These are phyloP conservation scores for Acarospora socialis DNA, from an alignment of 2,329 filamentous ascomycete species.

Conservation along the genomic window DNA sequence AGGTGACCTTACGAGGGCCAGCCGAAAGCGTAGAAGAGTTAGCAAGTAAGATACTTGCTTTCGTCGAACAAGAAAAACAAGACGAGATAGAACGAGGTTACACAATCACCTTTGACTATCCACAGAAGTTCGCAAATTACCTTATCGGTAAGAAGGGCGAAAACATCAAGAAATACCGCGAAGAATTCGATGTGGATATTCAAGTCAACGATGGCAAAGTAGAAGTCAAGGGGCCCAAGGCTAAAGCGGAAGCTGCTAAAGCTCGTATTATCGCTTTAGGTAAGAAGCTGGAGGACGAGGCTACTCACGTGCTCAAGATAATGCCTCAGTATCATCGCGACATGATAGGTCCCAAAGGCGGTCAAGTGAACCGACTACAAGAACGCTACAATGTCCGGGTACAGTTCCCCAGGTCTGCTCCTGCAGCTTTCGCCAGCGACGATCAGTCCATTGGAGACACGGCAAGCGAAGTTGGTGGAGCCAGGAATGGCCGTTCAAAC, in stretches of 20 bases:
- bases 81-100: conserved; percentile 91
- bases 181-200: conserved; percentile 60
- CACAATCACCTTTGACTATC: conserved; percentile 77
- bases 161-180: conserved; percentile 54
- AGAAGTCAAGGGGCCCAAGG: conserved; percentile 87
- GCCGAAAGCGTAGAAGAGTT: conserved; percentile 57
- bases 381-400: conserved; percentile 87
- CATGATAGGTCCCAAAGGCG: conserved; percentile 76
- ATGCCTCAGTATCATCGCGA: conserved; percentile 89
- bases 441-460: conserved; percentile 58
- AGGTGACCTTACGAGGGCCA: conserved; percentile 64
- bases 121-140: conserved; percentile 86
- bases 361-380: conserved; percentile 82
- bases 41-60: conserved; percentile 56
- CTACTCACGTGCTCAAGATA: conserved; percentile 74
- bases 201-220: conserved; percentile 90
- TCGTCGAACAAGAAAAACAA: conserved; percentile 74
- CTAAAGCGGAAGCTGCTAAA: conserved; percentile 80
- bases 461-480: conserved; percentile 48
- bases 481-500: conserved; percentile 47
- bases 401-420: conserved; percentile 67
- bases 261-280: conserved; percentile 64
- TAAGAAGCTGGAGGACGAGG: conserved; percentile 80
- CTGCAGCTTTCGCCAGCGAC: conserved; percentile 36
- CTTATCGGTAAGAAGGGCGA: conserved; percentile 53